Percentiles rank a stretch among this genome's conserved stretches.
Conservation (phyloP, 805 yeast species). For the Lipomyces chichibuensis region DNA sequence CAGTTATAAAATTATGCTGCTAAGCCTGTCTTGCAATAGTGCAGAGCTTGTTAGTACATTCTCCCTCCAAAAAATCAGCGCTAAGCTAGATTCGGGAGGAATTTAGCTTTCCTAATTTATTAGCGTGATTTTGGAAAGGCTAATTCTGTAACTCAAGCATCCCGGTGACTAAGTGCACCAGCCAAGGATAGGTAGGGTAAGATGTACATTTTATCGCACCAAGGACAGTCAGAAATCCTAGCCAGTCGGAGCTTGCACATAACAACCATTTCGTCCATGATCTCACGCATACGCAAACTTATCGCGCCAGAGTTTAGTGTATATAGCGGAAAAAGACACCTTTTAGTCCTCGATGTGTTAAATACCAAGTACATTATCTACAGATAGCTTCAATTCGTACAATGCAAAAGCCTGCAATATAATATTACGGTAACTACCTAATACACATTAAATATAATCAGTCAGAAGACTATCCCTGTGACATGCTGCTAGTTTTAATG, state of each 20-base stretch:
- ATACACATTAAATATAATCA: constrained; percentile 6
- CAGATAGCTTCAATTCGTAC: not conserved
- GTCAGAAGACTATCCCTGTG: not conserved
- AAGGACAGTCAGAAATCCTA: too few species aligned
- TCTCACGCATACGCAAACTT: too few species aligned
- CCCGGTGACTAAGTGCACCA: too few species aligned
- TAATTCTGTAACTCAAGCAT: too few species aligned
- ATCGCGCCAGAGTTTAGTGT: too few species aligned
- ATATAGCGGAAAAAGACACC: too few species aligned
- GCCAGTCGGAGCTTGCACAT: too few species aligned
- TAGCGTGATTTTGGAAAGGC: not conserved
- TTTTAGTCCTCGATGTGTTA: too few species aligned
- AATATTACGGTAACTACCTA: not conserved
- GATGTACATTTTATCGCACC: too few species aligned
- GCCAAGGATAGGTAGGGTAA: too few species aligned
- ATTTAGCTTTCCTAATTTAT: not conserved
- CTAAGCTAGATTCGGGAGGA: constrained; percentile 1
- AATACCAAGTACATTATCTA: not conserved
- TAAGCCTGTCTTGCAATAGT: not conserved
- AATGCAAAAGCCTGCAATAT: not conserved
- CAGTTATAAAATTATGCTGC: constrained; percentile 3
- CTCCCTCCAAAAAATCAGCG: not conserved
- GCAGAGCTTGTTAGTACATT: not conserved
- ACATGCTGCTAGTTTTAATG: constrained; percentile 9
- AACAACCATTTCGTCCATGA: too few species aligned